Conservation (phyloP, 202 grass and related monocot genomes). For the Eragrostis tef region DNA sequence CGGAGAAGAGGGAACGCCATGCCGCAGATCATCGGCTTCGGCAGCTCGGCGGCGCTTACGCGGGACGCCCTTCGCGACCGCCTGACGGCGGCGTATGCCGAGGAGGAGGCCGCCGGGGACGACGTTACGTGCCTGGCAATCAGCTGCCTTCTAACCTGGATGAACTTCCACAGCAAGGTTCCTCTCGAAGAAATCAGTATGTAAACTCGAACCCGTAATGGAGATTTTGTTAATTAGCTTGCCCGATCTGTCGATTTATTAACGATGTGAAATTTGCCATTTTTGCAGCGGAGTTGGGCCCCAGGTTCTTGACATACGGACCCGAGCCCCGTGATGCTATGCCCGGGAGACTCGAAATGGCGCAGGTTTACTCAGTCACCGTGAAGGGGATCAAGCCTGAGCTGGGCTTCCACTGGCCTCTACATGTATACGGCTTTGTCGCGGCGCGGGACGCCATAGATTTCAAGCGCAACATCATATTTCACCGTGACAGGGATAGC, state of each 20-base stretch:
- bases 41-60: too few relatives aligned
- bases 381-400: background rate
- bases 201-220: too few relatives aligned
- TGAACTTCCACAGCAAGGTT: too few relatives aligned
- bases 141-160: too few relatives aligned
- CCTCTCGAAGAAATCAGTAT: too few relatives aligned
- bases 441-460: background rate
- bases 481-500: background rate
- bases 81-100: too few relatives aligned
- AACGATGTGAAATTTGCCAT: background rate
- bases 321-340: background rate
- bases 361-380: background rate
- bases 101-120: too few relatives aligned
- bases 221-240: too few relatives aligned
- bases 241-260: background rate
- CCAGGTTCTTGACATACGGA: background rate
- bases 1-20: too few relatives aligned
- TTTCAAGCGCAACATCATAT: background rate
- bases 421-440: background rate
- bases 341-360: background rate
- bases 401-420: background rate
- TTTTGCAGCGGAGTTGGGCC: background rate
- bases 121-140: too few relatives aligned
- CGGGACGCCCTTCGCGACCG: too few relatives aligned
- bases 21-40: too few relatives aligned